These are phyloP conservation scores for Lepraria neglecta DNA, from an alignment of 495 filamentous ascomycete genomes.

Conservation along the genomic window DNA sequence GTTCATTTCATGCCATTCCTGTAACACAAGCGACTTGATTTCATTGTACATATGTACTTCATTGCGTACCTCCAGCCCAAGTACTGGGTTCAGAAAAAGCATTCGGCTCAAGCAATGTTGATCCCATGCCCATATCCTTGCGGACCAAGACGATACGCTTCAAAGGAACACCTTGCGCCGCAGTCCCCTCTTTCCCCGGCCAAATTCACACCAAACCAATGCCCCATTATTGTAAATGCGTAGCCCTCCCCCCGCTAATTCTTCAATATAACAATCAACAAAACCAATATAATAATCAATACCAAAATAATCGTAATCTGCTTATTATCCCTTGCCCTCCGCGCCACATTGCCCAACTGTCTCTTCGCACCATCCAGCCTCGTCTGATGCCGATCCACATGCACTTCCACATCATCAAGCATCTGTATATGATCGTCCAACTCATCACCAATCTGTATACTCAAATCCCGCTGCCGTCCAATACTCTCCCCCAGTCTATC, in stretches of 20 bases:
- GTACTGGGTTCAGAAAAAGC: neutral
- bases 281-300: conserved; percentile 67
- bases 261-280: conserved; percentile 75
- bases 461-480: conserved; percentile 84
- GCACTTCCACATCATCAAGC: conserved; percentile 79
- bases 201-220: neutral
- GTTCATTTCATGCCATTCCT: neutral
- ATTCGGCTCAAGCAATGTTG: neutral
- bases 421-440: conserved; percentile 82
- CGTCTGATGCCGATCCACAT: conserved; percentile 72
- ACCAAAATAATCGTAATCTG: conserved; percentile 70
- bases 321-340: conserved; percentile 70
- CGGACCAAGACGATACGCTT: neutral
- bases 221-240: neutral
- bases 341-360: conserved; percentile 61
- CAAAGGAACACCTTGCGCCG: conserved; percentile 5
- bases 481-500: conserved; percentile 80
- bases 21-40: neutral
- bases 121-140: no score
- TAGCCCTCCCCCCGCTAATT: conserved; percentile 33
- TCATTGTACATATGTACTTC: neutral
- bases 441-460: conserved; percentile 94
- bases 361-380: conserved; percentile 67
- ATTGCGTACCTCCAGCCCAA: neutral
- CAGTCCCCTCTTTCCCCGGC: neutral